phyloP scores from a whole-genome alignment of 495 filamentous ascomycete species.

The Jackrogersella multiformis region DNA sequence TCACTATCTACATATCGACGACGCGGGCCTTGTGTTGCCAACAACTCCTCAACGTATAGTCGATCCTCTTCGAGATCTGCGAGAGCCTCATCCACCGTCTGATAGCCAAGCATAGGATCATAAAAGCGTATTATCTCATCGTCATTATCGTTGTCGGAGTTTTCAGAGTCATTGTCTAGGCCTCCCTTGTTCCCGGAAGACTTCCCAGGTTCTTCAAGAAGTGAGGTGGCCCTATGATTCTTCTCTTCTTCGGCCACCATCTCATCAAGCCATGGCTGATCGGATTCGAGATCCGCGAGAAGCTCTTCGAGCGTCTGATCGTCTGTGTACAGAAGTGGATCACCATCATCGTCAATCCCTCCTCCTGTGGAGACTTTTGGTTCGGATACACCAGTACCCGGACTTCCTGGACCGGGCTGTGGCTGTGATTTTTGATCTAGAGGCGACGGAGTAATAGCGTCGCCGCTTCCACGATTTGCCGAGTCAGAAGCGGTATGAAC shows the following conservation, averaged over 20 bases:
- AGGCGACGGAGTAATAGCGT: not conserved
- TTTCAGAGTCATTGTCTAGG: not conserved
- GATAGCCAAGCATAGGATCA: too few species aligned
- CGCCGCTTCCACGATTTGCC: not conserved
- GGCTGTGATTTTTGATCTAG: conserved; percentile 19
- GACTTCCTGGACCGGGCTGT: not conserved
- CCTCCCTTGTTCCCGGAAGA: conserved; percentile 7
- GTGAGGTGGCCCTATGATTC: conserved; percentile 35
- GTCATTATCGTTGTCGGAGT: conserved; percentile 14
- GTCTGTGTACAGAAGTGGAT: conserved; percentile 41
- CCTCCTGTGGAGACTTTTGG: conserved; percentile 13
- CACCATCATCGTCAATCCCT: conserved; percentile 23
- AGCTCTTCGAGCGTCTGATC: conserved; percentile 51
- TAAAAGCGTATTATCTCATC: too few species aligned
- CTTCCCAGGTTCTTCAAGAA: conserved; percentile 42
- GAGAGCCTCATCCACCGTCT: too few species aligned
- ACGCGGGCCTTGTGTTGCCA: too few species aligned
- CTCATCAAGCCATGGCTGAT: conserved; percentile 41
- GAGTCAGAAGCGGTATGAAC: not conserved
- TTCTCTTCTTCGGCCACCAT: conserved; percentile 43
- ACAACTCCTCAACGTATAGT: too few species aligned
- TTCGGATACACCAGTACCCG: conserved; percentile 4
- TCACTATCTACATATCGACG: too few species aligned
- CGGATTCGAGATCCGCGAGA: conserved; percentile 47
- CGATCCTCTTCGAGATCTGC: too few species aligned